Evolutionary conservation across 140 eudicot species (phyloP).

Genomic region (Cichorium intybus): DNA sequence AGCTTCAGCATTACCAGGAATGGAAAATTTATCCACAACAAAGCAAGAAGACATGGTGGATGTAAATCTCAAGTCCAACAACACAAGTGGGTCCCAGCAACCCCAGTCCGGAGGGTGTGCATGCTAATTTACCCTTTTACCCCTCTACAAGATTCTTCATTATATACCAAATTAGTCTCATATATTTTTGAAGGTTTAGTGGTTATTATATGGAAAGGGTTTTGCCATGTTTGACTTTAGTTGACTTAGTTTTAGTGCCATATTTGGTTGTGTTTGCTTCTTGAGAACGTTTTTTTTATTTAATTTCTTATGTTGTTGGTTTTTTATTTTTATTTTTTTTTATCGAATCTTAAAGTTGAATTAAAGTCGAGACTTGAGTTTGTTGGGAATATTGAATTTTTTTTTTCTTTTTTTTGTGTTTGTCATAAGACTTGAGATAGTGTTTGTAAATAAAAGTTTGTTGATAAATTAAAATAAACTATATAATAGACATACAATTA

Average conservation of each 20-base stretch:
- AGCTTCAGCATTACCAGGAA: constrained; percentile 81
- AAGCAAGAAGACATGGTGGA: constrained; percentile 92
- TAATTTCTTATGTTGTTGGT: neutral
- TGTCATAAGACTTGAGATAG: too few relatives aligned
- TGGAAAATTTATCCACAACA: constrained; percentile 65
- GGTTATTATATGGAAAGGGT: constrained; percentile 9
- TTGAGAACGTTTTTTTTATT: neutral
- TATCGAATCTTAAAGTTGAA: neutral
- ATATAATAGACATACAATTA: too few relatives aligned
- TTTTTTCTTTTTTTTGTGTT: too few relatives aligned
- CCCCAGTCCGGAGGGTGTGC: constrained; percentile 69
- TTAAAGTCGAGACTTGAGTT: neutral
- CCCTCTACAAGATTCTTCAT: constrained; percentile 16
- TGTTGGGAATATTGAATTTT: too few relatives aligned
- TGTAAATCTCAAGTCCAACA: constrained; percentile 70
- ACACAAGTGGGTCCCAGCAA: constrained; percentile 58
- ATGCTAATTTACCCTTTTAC: constrained; percentile 31
- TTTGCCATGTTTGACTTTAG: constrained; percentile 13
- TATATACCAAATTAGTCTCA: constrained; percentile 6
- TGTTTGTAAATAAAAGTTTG: too few relatives aligned
- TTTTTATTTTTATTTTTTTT: neutral
- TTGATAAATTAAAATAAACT: too few relatives aligned
- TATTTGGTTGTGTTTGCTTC: neutral
- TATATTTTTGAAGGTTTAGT: constrained; percentile 13
- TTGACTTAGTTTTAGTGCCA: constrained; percentile 19